A percentile compares a stretch with the other conserved stretches of the same genome.
These are phyloP conservation scores for Backusella macrospora DNA, from an alignment of 192 early-diverging fungal species.

Conservation along the genomic window DNA sequence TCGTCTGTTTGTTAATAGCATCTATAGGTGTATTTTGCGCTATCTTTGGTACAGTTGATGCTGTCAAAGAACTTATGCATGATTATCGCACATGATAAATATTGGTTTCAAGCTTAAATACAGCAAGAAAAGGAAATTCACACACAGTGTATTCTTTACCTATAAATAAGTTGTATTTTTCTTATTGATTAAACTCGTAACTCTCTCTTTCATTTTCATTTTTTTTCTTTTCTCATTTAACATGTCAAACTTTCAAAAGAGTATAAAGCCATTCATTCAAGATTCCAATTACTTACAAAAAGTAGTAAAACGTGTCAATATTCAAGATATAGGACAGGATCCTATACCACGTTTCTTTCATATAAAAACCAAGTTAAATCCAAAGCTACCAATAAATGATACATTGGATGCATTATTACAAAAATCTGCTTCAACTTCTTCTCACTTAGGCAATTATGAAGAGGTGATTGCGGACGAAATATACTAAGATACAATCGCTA, in stretches of 20 bases:
- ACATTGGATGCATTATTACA: background rate
- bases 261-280: slow-evolving; percentile 11
- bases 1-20: slow-evolving; percentile 52
- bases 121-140: background rate
- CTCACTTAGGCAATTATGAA: background rate
- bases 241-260: slow-evolving; percentile 1
- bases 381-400: background rate
- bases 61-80: slow-evolving; percentile 55
- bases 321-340: background rate
- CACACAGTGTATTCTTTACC: background rate
- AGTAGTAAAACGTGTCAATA: background rate
- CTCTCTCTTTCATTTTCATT: slow-evolving; percentile 1
- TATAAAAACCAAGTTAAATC: background rate
- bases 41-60: slow-evolving; percentile 64
- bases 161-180: background rate
- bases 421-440: slow-evolving; percentile 2
- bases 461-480: background rate
- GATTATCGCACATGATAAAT: slow-evolving; percentile 6
- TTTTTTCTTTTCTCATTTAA: background rate
- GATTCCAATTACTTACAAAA: slow-evolving; percentile 11
- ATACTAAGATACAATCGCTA: background rate
- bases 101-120: slow-evolving; percentile 4
- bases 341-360: background rate
- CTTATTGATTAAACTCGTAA: background rate
- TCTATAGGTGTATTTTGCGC: slow-evolving; percentile 61